Evolutionary conservation across 2,329 filamentous ascomycete genomes (phyloP).

Genomic region (Aspergillus amoenus): DNA sequence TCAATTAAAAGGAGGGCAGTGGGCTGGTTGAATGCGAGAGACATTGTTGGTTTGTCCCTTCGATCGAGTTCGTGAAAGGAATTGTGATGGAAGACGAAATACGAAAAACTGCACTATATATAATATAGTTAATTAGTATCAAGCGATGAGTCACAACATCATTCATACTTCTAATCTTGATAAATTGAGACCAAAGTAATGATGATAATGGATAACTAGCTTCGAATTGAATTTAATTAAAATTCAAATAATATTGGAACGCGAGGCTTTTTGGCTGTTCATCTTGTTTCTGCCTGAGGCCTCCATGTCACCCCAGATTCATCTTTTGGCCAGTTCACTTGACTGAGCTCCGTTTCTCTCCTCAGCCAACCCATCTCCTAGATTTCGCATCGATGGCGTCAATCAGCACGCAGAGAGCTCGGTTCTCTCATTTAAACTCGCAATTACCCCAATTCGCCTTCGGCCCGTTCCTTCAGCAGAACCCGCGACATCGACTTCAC

Average conservation of each 20-base stretch:
- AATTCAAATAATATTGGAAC: background rate
- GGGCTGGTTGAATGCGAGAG: constrained; percentile 11
- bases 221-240: background rate
- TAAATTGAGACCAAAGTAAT: no score
- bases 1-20: constrained; percentile 52
- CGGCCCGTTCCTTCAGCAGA: background rate
- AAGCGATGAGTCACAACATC: background rate
- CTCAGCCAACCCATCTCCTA: background rate
- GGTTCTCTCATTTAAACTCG: background rate
- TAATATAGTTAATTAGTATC: background rate
- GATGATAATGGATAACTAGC: no score
- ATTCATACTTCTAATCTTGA: background rate
- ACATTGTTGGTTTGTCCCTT: no score
- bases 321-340: background rate
- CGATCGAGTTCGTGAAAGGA: no score
- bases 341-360: background rate
- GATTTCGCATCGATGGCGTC: background rate
- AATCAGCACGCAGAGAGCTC: background rate
- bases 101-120: no score
- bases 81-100: no score
- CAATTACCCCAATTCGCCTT: background rate
- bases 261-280: background rate
- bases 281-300: background rate
- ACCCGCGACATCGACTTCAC: background rate
- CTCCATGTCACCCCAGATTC: background rate